Evolutionary conservation across 176 grass and related monocot genomes (phyloP).

Genomic region (Carex littledalei): DNA sequence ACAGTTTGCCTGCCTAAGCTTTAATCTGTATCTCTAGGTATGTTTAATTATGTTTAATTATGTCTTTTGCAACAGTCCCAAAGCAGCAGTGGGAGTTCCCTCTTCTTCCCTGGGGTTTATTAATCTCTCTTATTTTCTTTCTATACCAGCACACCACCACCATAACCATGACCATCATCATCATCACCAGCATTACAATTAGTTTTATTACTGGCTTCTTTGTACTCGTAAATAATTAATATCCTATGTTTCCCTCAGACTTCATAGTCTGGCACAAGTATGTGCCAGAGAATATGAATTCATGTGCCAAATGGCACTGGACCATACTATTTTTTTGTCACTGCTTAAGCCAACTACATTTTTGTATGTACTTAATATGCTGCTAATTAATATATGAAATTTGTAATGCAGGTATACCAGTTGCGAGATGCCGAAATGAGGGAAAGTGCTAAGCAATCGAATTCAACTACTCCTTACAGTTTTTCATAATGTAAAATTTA

Average conservation of each 20-base stretch:
- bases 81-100: conserved; percentile 93
- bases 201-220: neutral
- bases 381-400: too few species aligned
- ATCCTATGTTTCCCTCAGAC: neutral
- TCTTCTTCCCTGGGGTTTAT: conserved; percentile 88
- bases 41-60: neutral
- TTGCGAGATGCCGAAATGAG: too few species aligned
- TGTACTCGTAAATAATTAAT: neutral
- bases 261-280: neutral
- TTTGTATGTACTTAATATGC: too few species aligned
- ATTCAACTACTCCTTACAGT: too few species aligned
- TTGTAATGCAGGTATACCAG: too few species aligned
- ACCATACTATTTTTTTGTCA: neutral
- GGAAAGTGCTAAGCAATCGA: too few species aligned
- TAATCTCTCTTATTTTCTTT: neutral
- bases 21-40: neutral
- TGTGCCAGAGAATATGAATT: neutral
- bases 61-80: conserved; percentile 34
- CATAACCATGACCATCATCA: neutral
- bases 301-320: neutral
- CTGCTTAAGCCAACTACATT: too few species aligned
- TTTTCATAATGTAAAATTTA: too few species aligned
- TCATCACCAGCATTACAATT: neutral
- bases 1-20: neutral
- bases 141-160: neutral